A percentile compares a stretch with the other conserved stretches of the same genome.
Evolutionary conservation across 164 flowering plant genomes (phyloP).

Genomic region (Amborella trichopoda): DNA sequence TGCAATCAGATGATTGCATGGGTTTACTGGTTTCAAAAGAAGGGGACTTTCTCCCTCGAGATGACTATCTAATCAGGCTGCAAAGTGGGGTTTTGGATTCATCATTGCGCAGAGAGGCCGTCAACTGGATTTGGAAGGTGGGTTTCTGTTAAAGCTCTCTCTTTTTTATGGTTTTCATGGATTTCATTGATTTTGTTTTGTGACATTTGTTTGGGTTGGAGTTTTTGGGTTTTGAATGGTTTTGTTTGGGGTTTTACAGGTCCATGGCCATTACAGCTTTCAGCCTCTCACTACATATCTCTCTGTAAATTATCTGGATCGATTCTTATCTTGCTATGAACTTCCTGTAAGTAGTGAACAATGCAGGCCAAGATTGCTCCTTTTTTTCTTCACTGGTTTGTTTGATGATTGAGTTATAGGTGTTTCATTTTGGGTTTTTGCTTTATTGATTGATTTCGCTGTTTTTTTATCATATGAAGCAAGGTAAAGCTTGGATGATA

Average conservation of each 20-base stretch:
- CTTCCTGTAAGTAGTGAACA: slow-evolving; percentile 53
- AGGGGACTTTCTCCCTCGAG: slow-evolving; percentile 31
- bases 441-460: slow-evolving; percentile 1
- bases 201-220: too few species aligned
- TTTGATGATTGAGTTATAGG: too few species aligned
- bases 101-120: slow-evolving; percentile 40
- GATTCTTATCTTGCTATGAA: slow-evolving; percentile 68
- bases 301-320: slow-evolving; percentile 71
- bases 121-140: slow-evolving; percentile 90
- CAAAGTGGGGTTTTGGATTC: slow-evolving; percentile 53
- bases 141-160: slow-evolving; percentile 5
- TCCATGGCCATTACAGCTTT: slow-evolving; percentile 50
- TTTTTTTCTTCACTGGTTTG: neutral
- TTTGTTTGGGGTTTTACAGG: slow-evolving; percentile 27
- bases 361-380: neutral
- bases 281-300: slow-evolving; percentile 66
- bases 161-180: neutral
- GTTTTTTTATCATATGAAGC: slow-evolving; percentile 21
- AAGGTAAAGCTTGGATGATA: slow-evolving; percentile 65
- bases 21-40: slow-evolving; percentile 49
- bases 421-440: too few species aligned
- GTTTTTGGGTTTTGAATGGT: neutral
- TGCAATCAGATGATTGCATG: slow-evolving; percentile 55
- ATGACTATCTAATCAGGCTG: slow-evolving; percentile 50
- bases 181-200: too few species aligned